phyloP scores from a whole-genome alignment of 1,284 basidiomycete species.

The Pyrrhoderma noxium region DNA sequence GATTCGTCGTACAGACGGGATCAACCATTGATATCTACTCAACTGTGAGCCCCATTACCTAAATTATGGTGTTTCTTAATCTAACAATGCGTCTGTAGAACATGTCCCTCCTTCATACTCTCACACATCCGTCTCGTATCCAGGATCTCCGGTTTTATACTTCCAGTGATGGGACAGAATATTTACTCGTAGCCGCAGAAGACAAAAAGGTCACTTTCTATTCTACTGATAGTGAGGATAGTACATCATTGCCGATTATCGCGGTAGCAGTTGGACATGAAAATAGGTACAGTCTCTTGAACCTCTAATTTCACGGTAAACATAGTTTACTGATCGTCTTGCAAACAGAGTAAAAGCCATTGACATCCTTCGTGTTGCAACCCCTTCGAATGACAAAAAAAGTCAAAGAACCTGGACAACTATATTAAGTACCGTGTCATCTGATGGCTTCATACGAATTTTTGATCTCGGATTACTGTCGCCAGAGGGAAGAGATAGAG shows the following conservation, averaged over 20 bases:
- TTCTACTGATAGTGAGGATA: conserved; percentile 38
- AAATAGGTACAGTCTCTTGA: conserved; percentile 50
- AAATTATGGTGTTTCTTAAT: conserved; percentile 1
- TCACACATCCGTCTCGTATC: conserved; percentile 71
- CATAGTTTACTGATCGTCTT: neutral
- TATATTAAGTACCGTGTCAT: conserved; percentile 69
- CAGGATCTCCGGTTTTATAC: conserved; percentile 68
- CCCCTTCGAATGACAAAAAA: conserved; percentile 28
- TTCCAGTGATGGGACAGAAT: conserved; percentile 40
- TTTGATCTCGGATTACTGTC: conserved; percentile 60
- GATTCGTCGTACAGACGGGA: conserved; percentile 74
- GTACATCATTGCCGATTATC: conserved; percentile 41
- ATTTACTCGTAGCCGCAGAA: conserved; percentile 78
- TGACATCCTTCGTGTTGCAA: conserved; percentile 50
- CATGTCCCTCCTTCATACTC: conserved; percentile 63
- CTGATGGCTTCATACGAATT: conserved; percentile 76
- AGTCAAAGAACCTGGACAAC: conserved; percentile 41
- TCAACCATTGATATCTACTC: conserved; percentile 76
- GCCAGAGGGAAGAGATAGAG: conserved; percentile 19
- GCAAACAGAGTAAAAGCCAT: conserved; percentile 55
- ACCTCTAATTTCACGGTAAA: neutral
- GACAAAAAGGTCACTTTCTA: conserved; percentile 80
- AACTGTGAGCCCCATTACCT: conserved; percentile 45
- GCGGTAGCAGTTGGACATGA: conserved; percentile 64
- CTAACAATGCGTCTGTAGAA: conserved; percentile 35